Evolutionary conservation across 495 filamentous ascomycete species (phyloP), one percentile per base, ranked within the genome.

Genomic region (Chlorociboria aeruginascens): DNA sequence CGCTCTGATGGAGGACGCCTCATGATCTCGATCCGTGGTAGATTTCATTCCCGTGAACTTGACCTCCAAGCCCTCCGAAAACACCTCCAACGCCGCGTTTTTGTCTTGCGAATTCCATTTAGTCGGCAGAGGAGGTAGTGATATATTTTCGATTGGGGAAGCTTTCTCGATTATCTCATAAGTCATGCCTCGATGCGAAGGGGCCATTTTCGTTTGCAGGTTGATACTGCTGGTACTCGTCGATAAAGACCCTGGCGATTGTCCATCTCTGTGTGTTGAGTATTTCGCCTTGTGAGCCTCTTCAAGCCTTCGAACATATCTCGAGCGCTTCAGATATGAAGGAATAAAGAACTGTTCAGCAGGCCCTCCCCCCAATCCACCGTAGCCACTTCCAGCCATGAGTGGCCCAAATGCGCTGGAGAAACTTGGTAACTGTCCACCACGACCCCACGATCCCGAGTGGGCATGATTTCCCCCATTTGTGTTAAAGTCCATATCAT

Each of bases 131-230:
- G 83, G 82, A 34, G 72, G 67, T 34, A 83, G 56, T 3, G 61
- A 54, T 41, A 83, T 78, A 48, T 79, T 72, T 20, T 77, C 68
- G 29, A 65, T 52, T 4, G 71, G 63, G 8, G 84, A 76, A 43
- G 77, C 69, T 52, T 86, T 79, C 66, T 96, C 92, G 54, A 94
- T 83, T 37, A 95, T 70, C 56, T 95, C 86, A 64, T 83, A 87
- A 9, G 85, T 77, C 68, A 92, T 79, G 9, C 89, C 89, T 13
- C 85, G 73, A 59, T 95, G 86, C 7, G 83, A 79, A 8, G 84
- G 70, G 6, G 76, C 71, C 64, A 83, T 78, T 56, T 61, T 68
- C 36, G 79, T 78, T 59, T 78, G 77, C 12, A 83, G 61, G 57
- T 78, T 79, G 43, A 68, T 65, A 66, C 73, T 77, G 69, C 78